phyloP scores from a whole-genome alignment of 2,329 filamentous ascomycete genomes.

The Curvularia sp. region DNA sequence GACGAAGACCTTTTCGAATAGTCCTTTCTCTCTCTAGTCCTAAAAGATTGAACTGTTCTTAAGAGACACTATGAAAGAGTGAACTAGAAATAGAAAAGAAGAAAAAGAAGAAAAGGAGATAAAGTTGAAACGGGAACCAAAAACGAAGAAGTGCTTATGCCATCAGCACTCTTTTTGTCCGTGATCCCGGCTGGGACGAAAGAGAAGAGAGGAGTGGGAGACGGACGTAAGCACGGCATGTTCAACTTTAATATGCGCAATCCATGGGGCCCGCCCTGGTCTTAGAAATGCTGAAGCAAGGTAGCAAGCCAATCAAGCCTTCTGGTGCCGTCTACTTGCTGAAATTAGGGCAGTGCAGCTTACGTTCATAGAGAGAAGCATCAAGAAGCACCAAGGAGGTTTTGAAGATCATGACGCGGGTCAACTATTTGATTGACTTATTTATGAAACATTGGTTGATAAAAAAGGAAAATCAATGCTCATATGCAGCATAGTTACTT shows the following conservation, averaged over 20 bases:
- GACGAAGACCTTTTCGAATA: not conserved
- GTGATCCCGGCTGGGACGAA: no score
- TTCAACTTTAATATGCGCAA: not conserved
- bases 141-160: not conserved
- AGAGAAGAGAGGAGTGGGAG: not conserved
- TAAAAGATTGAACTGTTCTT: not conserved
- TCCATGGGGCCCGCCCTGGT: not conserved
- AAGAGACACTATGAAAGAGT: not conserved
- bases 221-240: not conserved
- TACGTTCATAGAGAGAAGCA: not conserved
- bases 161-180: not conserved
- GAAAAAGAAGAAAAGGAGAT: not conserved
- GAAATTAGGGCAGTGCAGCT: conserved; percentile 8
- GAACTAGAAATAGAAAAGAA: not conserved
- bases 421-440: not conserved
- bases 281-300: not conserved
- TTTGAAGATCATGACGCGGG: not conserved
- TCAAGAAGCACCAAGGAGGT: not conserved
- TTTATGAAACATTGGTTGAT: not conserved
- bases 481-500: conserved; percentile 7
- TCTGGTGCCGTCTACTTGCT: conserved; percentile 6
- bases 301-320: not conserved
- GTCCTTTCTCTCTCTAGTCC: not conserved
- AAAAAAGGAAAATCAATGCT: conserved; percentile 24
- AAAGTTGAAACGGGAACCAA: no score